These are phyloP conservation scores for Plantago major DNA, from an alignment of 257 asterid genomes.

Conservation along the genomic window DNA sequence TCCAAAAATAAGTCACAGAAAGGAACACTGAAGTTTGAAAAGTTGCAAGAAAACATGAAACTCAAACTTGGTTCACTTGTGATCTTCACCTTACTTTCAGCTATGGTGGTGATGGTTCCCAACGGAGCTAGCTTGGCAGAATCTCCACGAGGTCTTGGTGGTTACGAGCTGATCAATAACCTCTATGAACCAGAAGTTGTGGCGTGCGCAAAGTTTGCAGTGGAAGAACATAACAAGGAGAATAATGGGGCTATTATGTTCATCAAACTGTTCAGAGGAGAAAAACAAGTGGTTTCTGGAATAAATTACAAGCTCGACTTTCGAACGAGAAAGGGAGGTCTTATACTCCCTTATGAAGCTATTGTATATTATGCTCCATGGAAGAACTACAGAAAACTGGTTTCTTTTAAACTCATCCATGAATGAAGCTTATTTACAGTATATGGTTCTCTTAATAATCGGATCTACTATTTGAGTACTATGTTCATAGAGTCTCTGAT, in stretches of 20 bases:
- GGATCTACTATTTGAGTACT: too few relatives aligned
- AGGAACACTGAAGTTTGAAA: not conserved
- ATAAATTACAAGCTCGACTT: conserved; percentile 2
- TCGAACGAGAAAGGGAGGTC: not conserved
- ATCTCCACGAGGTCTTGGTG: not conserved
- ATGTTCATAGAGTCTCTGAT: too few relatives aligned
- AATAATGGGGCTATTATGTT: not conserved
- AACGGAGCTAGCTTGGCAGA: too few relatives aligned
- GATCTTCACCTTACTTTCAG: not conserved
- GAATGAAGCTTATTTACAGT: not conserved
- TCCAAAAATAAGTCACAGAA: not conserved
- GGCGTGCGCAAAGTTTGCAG: not conserved
- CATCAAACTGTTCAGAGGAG: not conserved
- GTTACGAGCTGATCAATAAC: not conserved
- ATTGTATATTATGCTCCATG: not conserved
- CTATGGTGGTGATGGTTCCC: not conserved
- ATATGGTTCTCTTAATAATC: not conserved
- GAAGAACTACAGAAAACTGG: not conserved
- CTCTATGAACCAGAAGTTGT: not conserved
- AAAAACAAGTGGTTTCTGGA: not conserved
- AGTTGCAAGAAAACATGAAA: not conserved
- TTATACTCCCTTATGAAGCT: not conserved
- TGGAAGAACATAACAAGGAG: not conserved
- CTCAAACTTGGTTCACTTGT: not conserved
- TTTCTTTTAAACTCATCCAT: not conserved